These are phyloP conservation scores for Flagelloscypha sp. DNA, from an alignment of 768 basidiomycete species.

Conservation along the genomic window DNA sequence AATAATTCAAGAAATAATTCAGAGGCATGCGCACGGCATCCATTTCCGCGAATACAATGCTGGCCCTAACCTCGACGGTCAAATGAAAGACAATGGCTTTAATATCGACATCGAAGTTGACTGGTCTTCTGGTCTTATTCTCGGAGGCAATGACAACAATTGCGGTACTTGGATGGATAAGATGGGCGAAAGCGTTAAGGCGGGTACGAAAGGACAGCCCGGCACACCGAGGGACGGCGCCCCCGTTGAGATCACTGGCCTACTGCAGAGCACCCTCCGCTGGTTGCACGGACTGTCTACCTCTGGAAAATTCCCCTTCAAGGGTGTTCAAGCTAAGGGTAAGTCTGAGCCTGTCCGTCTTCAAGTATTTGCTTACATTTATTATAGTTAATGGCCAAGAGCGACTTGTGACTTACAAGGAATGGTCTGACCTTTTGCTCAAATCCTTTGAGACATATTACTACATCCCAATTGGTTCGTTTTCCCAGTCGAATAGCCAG, in stretches of 20 bases:
- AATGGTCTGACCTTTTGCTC: constrained; percentile 85
- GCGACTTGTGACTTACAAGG: constrained; percentile 73
- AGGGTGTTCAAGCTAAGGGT: constrained; percentile 79
- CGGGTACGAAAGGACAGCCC: constrained; percentile 92
- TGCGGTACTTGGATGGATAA: constrained; percentile 99
- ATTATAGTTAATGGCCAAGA: constrained; percentile 58
- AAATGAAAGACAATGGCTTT: constrained; percentile 92
- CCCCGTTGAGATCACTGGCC: constrained; percentile 90
- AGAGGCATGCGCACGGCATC: constrained; percentile 89
- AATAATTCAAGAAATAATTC: constrained; percentile 91
- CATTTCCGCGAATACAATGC: constrained; percentile 95
- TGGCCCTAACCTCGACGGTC: constrained; percentile 92
- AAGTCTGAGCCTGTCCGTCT: constrained; percentile 23
- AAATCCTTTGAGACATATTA: constrained; percentile 83
- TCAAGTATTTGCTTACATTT: constrained; percentile 4
- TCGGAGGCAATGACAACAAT: constrained; percentile 78
- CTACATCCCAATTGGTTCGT: constrained; percentile 76
- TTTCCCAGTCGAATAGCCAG: constrained; percentile 1
- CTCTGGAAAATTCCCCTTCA: constrained; percentile 74
- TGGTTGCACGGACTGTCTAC: constrained; percentile 72
- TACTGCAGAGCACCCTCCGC: constrained; percentile 85
- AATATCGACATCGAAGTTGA: constrained; percentile 91
- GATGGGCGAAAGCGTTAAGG: constrained; percentile 90
- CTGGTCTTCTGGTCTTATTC: constrained; percentile 87
- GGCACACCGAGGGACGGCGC: constrained; percentile 95